phyloP scores from a whole-genome alignment of 2,329 filamentous ascomycete species.

The Davidsoniella eucalypti region DNA sequence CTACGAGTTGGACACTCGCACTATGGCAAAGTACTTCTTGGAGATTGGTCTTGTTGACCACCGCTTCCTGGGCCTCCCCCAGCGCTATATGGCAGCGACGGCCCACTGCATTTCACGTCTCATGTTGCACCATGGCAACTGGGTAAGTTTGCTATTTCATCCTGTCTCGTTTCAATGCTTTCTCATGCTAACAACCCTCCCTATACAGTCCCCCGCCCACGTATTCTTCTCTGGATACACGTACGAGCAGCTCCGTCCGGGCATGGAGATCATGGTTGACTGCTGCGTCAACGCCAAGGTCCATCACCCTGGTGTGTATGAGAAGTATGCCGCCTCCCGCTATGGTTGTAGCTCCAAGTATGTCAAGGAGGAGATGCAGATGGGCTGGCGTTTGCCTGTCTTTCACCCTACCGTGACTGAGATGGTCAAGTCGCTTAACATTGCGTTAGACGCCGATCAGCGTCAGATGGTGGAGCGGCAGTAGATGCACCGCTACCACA shows the following conservation, averaged over 20 bases:
- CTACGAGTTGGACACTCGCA: conserved; percentile 89
- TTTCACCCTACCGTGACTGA: conserved; percentile 13
- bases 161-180: neutral
- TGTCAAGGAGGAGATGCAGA: conserved; percentile 57
- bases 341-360: conserved; percentile 74
- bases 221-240: conserved; percentile 92
- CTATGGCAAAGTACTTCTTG: conserved; percentile 92
- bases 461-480: conserved; percentile 8
- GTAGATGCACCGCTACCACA: conserved; percentile 7
- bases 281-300: conserved; percentile 68
- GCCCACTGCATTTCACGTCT: conserved; percentile 82
- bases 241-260: conserved; percentile 60
- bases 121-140: conserved; percentile 80
- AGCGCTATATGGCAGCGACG: conserved; percentile 80
- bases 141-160: conserved; percentile 45
- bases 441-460: neutral
- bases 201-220: conserved; percentile 54
- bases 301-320: conserved; percentile 75
- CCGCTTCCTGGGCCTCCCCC: conserved; percentile 79
- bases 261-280: conserved; percentile 66
- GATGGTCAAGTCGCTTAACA: conserved; percentile 6
- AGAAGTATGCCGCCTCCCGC: conserved; percentile 78
- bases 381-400: conserved; percentile 35
- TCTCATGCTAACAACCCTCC: neutral
- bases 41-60: conserved; percentile 97